Conservation (phyloP, 106 monocot genomes). For the Dendrobium officinale region DNA sequence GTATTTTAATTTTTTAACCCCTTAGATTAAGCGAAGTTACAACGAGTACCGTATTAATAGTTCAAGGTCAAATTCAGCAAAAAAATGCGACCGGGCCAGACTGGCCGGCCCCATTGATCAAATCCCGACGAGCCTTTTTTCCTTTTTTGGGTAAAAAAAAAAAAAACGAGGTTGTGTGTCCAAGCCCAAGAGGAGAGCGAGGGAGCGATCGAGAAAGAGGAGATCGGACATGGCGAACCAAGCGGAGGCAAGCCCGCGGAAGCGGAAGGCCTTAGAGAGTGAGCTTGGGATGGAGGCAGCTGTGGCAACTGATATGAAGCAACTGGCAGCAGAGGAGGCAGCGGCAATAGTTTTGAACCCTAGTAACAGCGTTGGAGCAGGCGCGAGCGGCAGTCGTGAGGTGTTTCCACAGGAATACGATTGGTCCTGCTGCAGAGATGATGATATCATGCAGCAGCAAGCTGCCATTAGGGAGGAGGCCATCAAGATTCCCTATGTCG, state of each 20-base stretch:
- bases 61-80: no score
- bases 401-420: background rate
- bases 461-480: constrained; percentile 17
- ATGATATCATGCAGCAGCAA: constrained; percentile 15
- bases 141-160: no score
- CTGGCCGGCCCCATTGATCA: no score
- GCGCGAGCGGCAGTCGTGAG: constrained; percentile 3
- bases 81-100: no score
- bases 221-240: constrained; percentile 15
- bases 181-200: no score
- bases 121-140: no score
- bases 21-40: no score
- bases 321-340: constrained; percentile 8
- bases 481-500: constrained; percentile 17
- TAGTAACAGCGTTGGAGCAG: constrained; percentile 6
- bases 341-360: constrained; percentile 8
- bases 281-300: constrained; percentile 2
- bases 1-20: no score
- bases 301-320: background rate
- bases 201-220: no score
- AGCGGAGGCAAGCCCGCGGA: constrained; percentile 17
- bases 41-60: no score
- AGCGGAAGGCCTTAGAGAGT: constrained; percentile 13
- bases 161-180: no score
- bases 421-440: constrained; percentile 23